These are phyloP conservation scores for Neocucurbitaria cava DNA, from an alignment of 2,329 filamentous ascomycete genomes.

Conservation along the genomic window DNA sequence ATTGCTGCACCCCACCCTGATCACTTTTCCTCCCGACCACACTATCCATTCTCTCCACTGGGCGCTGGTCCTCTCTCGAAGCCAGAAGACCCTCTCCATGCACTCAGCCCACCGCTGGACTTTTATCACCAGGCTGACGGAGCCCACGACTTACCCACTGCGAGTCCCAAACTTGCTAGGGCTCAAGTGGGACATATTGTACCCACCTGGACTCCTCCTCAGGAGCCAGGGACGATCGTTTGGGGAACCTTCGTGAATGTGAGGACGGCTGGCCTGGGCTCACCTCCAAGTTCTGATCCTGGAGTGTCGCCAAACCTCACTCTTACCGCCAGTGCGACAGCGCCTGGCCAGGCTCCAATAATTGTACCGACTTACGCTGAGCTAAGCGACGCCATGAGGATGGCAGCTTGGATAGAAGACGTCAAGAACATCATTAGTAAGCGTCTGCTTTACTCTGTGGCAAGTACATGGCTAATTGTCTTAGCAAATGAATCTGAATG, in stretches of 20 bases:
- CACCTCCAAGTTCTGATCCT: slow-evolving; percentile 50
- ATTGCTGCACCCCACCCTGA: slow-evolving; percentile 58
- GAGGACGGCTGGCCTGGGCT: slow-evolving; percentile 46
- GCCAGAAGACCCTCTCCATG: slow-evolving; percentile 51
- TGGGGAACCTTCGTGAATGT: slow-evolving; percentile 51
- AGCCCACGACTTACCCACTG: slow-evolving; percentile 17
- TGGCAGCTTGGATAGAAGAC: slow-evolving; percentile 41
- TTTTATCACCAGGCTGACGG: slow-evolving; percentile 26
- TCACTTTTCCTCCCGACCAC: slow-evolving; percentile 36
- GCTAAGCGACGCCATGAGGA: slow-evolving; percentile 28
- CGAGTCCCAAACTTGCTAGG: slow-evolving; percentile 30
- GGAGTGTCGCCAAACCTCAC: slow-evolving; percentile 39
- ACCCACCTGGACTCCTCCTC: slow-evolving; percentile 55
- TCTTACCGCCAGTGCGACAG: slow-evolving; percentile 24
- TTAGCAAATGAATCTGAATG: slow-evolving; percentile 43
- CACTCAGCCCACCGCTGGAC: slow-evolving; percentile 41
- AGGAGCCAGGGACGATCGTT: slow-evolving; percentile 50
- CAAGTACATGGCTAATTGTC: slow-evolving; percentile 11
- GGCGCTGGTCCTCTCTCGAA: slow-evolving; percentile 49
- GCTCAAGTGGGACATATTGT: slow-evolving; percentile 44
- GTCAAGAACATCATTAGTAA: slow-evolving; percentile 44
- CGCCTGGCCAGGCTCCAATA: slow-evolving; percentile 32
- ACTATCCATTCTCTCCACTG: slow-evolving; percentile 38
- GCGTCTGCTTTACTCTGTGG: slow-evolving; percentile 5
- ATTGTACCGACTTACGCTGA: slow-evolving; percentile 34